Percentiles rank a stretch among this genome's conserved stretches.
Evolutionary conservation across 2,329 filamentous ascomycete genomes (phyloP).

Genomic region (Madurella fahalii): DNA sequence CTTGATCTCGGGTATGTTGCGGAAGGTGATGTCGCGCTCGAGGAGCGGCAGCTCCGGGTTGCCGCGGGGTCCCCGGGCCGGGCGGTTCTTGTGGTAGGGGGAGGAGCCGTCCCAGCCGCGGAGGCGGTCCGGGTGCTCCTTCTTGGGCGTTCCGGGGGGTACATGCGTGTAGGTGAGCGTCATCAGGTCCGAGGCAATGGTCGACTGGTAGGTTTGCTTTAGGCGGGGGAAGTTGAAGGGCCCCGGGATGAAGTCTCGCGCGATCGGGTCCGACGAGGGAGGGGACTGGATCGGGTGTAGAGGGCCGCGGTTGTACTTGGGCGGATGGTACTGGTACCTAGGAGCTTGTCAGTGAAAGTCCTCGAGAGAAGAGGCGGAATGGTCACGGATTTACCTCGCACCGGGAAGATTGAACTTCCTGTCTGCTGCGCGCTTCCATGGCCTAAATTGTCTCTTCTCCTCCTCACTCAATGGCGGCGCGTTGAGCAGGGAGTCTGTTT

Average conservation of each 20-base stretch:
- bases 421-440: conserved; percentile 33
- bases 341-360: conserved; percentile 23
- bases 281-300: conserved; percentile 90
- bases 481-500: conserved; percentile 46
- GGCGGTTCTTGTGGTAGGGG: conserved; percentile 90
- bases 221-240: conserved; percentile 86
- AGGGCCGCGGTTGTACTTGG: conserved; percentile 91
- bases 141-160: conserved; percentile 66
- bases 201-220: conserved; percentile 84
- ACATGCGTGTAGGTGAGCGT: conserved; percentile 83
- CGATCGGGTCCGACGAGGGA: conserved; percentile 78
- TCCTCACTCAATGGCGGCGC: conserved; percentile 39
- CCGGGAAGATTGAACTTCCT: conserved; percentile 42
- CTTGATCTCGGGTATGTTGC: conserved; percentile 77
- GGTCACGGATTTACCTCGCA: conserved; percentile 39
- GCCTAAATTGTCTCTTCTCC: conserved; percentile 40
- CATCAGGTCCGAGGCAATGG: conserved; percentile 81
- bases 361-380: conserved; percentile 24
- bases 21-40: conserved; percentile 71
- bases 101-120: conserved; percentile 85
- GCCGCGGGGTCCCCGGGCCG: conserved; percentile 78
- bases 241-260: conserved; percentile 82
- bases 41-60: conserved; percentile 66
- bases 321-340: conserved; percentile 92
- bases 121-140: conserved; percentile 59